Conservation (phyloP, 2,329 filamentous ascomycete species). For the Phaeosphaeriaceae sp. region DNA sequence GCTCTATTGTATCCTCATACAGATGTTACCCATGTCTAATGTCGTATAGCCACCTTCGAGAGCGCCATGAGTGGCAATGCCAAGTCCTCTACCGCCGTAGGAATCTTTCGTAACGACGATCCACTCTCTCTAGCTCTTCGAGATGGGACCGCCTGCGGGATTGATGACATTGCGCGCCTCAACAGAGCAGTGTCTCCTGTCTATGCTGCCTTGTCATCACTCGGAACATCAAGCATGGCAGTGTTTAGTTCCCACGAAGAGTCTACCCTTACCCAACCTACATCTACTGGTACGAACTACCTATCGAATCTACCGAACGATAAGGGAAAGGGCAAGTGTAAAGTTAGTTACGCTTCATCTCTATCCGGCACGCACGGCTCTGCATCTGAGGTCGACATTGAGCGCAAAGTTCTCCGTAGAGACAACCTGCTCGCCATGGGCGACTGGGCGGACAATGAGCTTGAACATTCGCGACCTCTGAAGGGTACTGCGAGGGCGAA, state of each 20-base stretch:
- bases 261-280: constrained; percentile 35
- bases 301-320: constrained; percentile 3
- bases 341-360: constrained; percentile 26
- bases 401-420: constrained; percentile 11
- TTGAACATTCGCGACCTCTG: constrained; percentile 10
- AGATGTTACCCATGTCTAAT: constrained; percentile 8
- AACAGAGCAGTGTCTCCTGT: constrained; percentile 11
- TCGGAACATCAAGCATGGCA: constrained; percentile 13
- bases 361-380: constrained; percentile 36
- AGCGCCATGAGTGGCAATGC: constrained; percentile 16
- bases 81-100: constrained; percentile 13
- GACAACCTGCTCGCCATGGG: constrained; percentile 23
- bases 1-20: background rate
- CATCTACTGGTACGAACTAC: constrained; percentile 33
- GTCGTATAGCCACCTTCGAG: constrained; percentile 29
- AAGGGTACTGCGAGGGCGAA: constrained; percentile 18
- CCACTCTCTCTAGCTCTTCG: constrained; percentile 23
- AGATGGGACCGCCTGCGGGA: constrained; percentile 9
- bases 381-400: constrained; percentile 25
- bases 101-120: constrained; percentile 25
- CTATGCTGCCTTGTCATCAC: constrained; percentile 12
- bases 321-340: constrained; percentile 22
- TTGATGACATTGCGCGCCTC: constrained; percentile 25
- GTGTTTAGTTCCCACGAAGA: constrained; percentile 25
- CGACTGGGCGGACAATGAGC: constrained; percentile 21